phyloP scores from a whole-genome alignment of 2,329 filamentous ascomycete species.

The Apiospora marii region DNA sequence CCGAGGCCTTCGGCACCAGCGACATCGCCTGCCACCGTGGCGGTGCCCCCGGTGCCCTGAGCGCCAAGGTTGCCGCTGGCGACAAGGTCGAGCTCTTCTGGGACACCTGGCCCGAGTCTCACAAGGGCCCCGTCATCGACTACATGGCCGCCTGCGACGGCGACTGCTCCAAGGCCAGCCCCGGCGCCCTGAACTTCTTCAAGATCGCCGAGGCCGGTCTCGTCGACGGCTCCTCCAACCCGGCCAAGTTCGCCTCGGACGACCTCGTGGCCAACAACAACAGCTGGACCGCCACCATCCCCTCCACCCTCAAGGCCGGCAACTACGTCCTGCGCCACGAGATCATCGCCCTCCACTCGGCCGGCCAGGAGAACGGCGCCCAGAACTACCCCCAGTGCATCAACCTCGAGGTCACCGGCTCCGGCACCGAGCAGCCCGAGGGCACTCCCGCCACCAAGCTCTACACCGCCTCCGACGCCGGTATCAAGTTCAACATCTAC shows the following conservation, averaged over 20 bases:
- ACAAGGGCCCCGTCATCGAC: constrained; percentile 50
- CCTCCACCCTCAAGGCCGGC: constrained; percentile 49
- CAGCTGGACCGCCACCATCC: constrained; percentile 55
- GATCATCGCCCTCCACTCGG: constrained; percentile 57
- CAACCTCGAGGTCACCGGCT: constrained; percentile 63
- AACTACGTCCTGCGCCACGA: constrained; percentile 60
- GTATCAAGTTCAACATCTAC: constrained; percentile 37
- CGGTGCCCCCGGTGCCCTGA: constrained; percentile 42
- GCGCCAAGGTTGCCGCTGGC: constrained; percentile 61
- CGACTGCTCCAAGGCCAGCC: constrained; percentile 41
- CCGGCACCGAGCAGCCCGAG: constrained; percentile 52
- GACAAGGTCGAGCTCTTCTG: constrained; percentile 65
- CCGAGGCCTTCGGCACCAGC: constrained; percentile 41
- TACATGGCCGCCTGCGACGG: constrained; percentile 46
- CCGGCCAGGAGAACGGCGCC: constrained; percentile 46
- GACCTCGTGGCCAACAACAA: constrained; percentile 54
- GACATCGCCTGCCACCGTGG: constrained; percentile 50
- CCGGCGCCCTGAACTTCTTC: constrained; percentile 41
- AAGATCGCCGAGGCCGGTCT: constrained; percentile 40
- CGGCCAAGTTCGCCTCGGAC: constrained; percentile 40
- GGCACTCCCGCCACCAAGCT: constrained; percentile 54
- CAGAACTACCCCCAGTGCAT: constrained; percentile 62
- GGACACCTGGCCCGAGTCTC: constrained; percentile 70
- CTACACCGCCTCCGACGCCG: constrained; percentile 34
- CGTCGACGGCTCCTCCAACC: constrained; percentile 34